phyloP scores from a whole-genome alignment of 2,329 filamentous ascomycete genomes.

The Erysiphe pulchra region DNA sequence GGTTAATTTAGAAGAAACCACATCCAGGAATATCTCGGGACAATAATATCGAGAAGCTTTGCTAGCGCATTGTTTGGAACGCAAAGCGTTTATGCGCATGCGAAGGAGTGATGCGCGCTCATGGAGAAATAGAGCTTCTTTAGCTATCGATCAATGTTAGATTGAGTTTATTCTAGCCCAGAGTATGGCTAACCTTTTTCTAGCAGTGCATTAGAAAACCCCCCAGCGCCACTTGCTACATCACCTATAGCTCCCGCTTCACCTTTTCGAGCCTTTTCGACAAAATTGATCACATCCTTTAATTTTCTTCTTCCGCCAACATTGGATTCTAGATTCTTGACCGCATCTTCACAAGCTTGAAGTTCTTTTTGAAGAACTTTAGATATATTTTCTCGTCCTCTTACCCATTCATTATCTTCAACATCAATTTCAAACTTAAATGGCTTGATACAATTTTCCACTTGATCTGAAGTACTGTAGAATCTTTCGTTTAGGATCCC shows the following conservation, averaged over 20 bases:
- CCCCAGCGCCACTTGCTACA: constrained; percentile 62
- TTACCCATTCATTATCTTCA: constrained; percentile 67
- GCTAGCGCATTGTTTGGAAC: constrained; percentile 66
- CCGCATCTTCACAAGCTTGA: constrained; percentile 53
- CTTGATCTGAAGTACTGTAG: constrained; percentile 90
- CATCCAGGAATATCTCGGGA: constrained; percentile 92
- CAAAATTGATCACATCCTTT: constrained; percentile 69
- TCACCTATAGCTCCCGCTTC: constrained; percentile 70
- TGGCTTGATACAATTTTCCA: constrained; percentile 97
- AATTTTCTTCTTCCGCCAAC: constrained; percentile 69
- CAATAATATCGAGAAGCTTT: constrained; percentile 88
- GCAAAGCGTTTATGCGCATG: constrained; percentile 68
- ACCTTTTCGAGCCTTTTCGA: constrained; percentile 71
- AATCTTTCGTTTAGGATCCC: constrained; percentile 82
- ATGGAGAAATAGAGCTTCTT: constrained; percentile 80
- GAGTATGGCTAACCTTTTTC: constrained; percentile 34
- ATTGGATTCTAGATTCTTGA: constrained; percentile 46
- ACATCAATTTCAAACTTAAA: constrained; percentile 97
- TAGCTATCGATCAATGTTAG: constrained; percentile 25
- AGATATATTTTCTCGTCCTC: constrained; percentile 61
- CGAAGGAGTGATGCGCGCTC: constrained; percentile 76
- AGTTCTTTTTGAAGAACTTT: constrained; percentile 70
- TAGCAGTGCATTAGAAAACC: constrained; percentile 75
- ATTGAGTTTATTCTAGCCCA: not conserved
- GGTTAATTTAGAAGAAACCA: constrained; percentile 82